These are phyloP conservation scores for Yamadazyma pseudoaaseri DNA, from an alignment of 1,139 yeast species.

Conservation along the genomic window DNA sequence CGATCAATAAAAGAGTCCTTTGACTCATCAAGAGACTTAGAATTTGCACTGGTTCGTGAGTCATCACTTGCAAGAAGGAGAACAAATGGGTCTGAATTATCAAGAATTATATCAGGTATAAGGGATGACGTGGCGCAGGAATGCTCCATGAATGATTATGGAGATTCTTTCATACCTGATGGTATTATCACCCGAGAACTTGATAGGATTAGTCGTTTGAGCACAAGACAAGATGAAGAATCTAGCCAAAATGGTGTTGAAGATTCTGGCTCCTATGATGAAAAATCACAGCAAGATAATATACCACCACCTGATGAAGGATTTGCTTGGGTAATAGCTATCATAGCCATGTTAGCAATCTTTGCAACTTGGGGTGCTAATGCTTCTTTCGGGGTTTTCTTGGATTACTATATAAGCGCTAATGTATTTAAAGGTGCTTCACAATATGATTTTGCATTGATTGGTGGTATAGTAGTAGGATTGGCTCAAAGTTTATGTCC, in stretches of 20 bases:
- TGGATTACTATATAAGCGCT: slow-evolving; percentile 50
- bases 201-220: slow-evolving; percentile 16
- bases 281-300: slow-evolving; percentile 10
- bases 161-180: slow-evolving; percentile 21
- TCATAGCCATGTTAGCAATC: slow-evolving; percentile 46
- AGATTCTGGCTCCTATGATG: slow-evolving; percentile 10
- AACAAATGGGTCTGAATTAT: slow-evolving; percentile 24
- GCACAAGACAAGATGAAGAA: slow-evolving; percentile 8
- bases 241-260: slow-evolving; percentile 3
- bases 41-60: background rate
- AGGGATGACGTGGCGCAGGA: slow-evolving; percentile 28
- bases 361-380: slow-evolving; percentile 76
- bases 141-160: slow-evolving; percentile 14
- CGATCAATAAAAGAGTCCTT: slow-evolving; percentile 3
- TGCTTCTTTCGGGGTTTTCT: slow-evolving; percentile 66
- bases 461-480: slow-evolving; percentile 65
- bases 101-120: slow-evolving; percentile 31
- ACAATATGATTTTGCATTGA: slow-evolving; percentile 59
- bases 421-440: slow-evolving; percentile 57
- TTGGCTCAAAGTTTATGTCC: slow-evolving; percentile 63
- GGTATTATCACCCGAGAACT: slow-evolving; percentile 22
- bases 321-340: slow-evolving; percentile 67
- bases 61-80: slow-evolving; percentile 1
- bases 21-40: slow-evolving; percentile 1
- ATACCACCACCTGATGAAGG: slow-evolving; percentile 65